phyloP scores from a whole-genome alignment of 345 rosid genomes.

The Salix koriyanagi region DNA sequence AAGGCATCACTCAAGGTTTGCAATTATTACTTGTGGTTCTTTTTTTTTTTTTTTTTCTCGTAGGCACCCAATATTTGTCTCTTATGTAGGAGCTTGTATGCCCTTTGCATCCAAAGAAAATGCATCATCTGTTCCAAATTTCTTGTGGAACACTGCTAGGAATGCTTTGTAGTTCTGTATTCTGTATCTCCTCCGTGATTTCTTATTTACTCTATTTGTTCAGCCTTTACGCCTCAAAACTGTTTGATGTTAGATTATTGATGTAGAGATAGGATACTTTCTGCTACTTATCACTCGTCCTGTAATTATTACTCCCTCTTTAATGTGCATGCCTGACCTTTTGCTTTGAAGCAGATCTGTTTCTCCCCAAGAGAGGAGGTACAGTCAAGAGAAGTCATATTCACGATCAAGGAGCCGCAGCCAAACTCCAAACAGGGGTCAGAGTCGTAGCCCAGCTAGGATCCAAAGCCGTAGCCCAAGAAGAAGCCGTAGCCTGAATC shows the following conservation, averaged over 20 bases:
- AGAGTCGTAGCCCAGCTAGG: constrained; percentile 11
- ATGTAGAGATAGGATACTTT: neutral
- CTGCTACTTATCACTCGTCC: neutral
- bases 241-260: neutral
- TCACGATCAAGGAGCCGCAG: constrained; percentile 62
- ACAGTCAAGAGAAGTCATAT: constrained; percentile 31
- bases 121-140: neutral
- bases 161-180: neutral
- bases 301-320: neutral
- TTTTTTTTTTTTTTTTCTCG: neutral
- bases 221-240: neutral
- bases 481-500: constrained; percentile 33
- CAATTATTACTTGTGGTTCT: neutral
- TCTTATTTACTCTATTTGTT: neutral
- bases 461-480: constrained; percentile 18
- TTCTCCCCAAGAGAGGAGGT: constrained; percentile 28
- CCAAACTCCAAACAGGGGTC: constrained; percentile 45
- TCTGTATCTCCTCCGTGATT: neutral
- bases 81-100: neutral
- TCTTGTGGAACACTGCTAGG: neutral
- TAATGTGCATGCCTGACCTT: neutral
- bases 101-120: neutral
- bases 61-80: neutral
- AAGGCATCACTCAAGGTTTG: constrained; percentile 48
- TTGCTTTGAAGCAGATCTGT: constrained; percentile 27